Conservation (phyloP, 129 eudicot species). For the Pulicaria dysenterica region DNA sequence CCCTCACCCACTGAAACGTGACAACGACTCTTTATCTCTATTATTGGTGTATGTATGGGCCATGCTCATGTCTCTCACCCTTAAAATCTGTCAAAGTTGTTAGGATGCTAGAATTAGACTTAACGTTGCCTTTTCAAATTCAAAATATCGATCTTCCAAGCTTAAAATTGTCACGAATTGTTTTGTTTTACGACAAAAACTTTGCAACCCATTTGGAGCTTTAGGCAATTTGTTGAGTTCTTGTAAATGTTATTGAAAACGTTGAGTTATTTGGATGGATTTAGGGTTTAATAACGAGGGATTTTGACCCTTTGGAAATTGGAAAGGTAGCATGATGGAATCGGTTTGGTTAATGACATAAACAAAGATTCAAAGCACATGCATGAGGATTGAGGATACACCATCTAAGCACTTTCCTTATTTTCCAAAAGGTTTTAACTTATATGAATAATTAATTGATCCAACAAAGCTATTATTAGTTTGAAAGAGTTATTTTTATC, state of each 20-base stretch:
- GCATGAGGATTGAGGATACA: background rate
- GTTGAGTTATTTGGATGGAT: background rate
- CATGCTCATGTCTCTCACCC: background rate
- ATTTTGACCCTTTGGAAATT: constrained; percentile 11
- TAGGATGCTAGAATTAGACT: constrained; percentile 21
- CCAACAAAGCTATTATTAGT: background rate
- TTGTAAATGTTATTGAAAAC: background rate
- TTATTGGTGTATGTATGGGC: constrained; percentile 26
- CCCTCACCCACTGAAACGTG: constrained; percentile 33
- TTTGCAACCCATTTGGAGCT: background rate
- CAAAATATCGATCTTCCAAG: background rate
- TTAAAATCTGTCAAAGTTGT: constrained; percentile 6
- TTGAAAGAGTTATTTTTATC: background rate
- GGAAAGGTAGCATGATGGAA: constrained; percentile 9
- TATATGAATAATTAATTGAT: background rate
- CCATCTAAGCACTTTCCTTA: constrained; percentile 14
- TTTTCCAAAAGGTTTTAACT: background rate
- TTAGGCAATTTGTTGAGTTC: no score
- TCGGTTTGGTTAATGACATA: constrained; percentile 24
- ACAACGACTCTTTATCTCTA: constrained; percentile 23
- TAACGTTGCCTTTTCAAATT: background rate
- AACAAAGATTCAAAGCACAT: constrained; percentile 26
- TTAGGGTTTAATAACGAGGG: background rate
- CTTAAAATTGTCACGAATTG: background rate
- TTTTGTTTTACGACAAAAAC: background rate